phyloP scores from a whole-genome alignment of 352 stramenopile species.

The Globisporangium cylindrosporum region DNA sequence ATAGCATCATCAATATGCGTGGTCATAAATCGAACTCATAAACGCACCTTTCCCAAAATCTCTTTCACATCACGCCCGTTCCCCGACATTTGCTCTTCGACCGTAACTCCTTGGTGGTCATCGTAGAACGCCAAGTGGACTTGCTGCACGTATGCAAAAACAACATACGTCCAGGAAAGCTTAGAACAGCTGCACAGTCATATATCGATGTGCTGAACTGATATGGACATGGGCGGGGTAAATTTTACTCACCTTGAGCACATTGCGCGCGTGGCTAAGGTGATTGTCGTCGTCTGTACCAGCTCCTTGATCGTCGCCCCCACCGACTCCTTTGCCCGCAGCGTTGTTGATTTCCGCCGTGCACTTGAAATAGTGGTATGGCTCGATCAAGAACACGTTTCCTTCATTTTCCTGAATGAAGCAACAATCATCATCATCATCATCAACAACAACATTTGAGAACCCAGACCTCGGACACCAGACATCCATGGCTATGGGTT shows the following conservation, averaged over 20 bases:
- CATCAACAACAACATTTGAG: not conserved
- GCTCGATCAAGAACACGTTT: constrained; percentile 86
- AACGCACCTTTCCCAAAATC: constrained; percentile 55
- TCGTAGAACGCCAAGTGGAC: constrained; percentile 65
- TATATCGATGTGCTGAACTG: not conserved
- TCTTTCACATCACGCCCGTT: constrained; percentile 66
- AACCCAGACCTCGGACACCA: not conserved
- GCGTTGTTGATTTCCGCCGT: constrained; percentile 84
- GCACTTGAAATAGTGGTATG: constrained; percentile 83
- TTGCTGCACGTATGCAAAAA: constrained; percentile 21
- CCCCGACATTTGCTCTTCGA: constrained; percentile 70
- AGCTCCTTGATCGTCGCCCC: constrained; percentile 34
- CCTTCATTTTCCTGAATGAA: constrained; percentile 64
- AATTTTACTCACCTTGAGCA: constrained; percentile 49
- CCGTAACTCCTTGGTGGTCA: constrained; percentile 44
- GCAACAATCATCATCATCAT: not conserved
- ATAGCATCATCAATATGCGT: not conserved
- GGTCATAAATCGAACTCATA: not conserved
- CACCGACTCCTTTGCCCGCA: constrained; percentile 45
- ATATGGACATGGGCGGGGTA: not conserved
- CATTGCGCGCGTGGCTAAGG: constrained; percentile 45
- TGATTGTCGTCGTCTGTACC: constrained; percentile 39
- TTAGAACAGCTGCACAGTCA: not conserved
- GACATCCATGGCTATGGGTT: not conserved
- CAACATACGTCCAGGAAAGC: not conserved